Base-by-base conservation (phyloP, 179 eudicot genomes). In the Silene vulgaris region DNA sequence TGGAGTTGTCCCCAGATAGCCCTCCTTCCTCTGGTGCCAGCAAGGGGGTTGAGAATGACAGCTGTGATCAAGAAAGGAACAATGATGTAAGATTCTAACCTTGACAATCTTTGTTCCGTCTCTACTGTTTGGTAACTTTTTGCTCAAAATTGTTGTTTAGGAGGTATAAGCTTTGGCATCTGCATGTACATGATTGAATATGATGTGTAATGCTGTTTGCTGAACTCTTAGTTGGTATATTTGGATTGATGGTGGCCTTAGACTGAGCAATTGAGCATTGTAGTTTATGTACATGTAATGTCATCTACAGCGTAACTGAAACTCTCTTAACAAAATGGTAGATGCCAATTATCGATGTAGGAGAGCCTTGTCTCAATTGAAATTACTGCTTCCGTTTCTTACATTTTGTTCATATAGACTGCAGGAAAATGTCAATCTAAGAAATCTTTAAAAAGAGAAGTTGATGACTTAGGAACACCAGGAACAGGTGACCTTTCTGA, bases 1-100 rank as follows among this genome's bases (percentile, higher is more conserved):
- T 64, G 48, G 85, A 83, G 78, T 76, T 81, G 43, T 86, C 87
- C 64, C 88, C 85, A 0, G 84, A 72, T 5, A 84, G 94, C 84
- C 74, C 86, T 69, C 91, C 87, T 45, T 86, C 88, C 17, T 81
- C 80, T 59, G 85, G 81, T 56, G 86, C 74, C 70, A 65, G 81
- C 67, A 78, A 82, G 76, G 81, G 78, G 17, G 74, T 20, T 17
- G 77, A 75, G 73, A 74, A 43, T 65, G 75, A 83, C 4, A 50
- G 52, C 40, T 69, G 82, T 77, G 89, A 79, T 74, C 80, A 80
- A n/a, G 84, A 76, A 73, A 75, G 82, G 57, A 70, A 57, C 56
- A 76, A 72, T 59, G 77, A 79, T 78, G 95, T 91, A 77, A 88
- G 91, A 64, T 28, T 71, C 60, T 54, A 12, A 21, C 43, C 20